Conservation (phyloP, 257 asterid genomes). For the Asclepias syriaca region DNA sequence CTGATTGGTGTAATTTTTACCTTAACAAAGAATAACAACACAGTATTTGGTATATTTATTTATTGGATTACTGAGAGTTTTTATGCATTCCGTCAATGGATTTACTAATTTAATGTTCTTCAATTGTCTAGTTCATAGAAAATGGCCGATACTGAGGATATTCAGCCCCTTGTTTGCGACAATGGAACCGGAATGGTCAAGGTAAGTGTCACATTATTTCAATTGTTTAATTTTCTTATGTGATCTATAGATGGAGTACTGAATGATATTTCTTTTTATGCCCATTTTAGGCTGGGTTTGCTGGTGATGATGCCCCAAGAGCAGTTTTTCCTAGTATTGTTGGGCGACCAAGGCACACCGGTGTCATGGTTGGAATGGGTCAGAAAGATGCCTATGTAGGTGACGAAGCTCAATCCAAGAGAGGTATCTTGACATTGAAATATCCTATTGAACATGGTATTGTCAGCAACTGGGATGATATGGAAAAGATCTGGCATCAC, state of each 20-base stretch:
- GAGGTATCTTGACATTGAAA: conserved; percentile 48
- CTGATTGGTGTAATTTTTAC: background rate
- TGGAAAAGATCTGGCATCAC: conserved; percentile 54
- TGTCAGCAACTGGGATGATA: conserved; percentile 48
- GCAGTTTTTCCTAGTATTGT: conserved; percentile 49
- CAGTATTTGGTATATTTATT: background rate
- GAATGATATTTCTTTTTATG: background rate
- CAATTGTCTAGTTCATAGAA: conserved; percentile 8
- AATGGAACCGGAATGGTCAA: conserved; percentile 47
- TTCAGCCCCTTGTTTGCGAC: conserved; percentile 42
- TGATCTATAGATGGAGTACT: background rate
- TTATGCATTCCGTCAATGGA: background rate
- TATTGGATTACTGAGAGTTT: too few species aligned
- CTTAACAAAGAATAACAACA: background rate
- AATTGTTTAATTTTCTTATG: background rate
- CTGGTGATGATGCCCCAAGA: conserved; percentile 52
- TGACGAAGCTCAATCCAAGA: conserved; percentile 47
- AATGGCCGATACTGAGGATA: conserved; percentile 40
- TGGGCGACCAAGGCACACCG: conserved; percentile 48
- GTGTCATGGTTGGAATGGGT: conserved; percentile 55
- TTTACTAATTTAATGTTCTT: background rate
- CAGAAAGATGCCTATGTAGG: conserved; percentile 51
- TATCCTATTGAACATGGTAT: conserved; percentile 48
- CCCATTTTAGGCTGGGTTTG: conserved; percentile 39
- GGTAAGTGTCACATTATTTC: conserved; percentile 13